Conservation (phyloP, 768 basidiomycete genomes). For the Rhizopogon roseolus region DNA sequence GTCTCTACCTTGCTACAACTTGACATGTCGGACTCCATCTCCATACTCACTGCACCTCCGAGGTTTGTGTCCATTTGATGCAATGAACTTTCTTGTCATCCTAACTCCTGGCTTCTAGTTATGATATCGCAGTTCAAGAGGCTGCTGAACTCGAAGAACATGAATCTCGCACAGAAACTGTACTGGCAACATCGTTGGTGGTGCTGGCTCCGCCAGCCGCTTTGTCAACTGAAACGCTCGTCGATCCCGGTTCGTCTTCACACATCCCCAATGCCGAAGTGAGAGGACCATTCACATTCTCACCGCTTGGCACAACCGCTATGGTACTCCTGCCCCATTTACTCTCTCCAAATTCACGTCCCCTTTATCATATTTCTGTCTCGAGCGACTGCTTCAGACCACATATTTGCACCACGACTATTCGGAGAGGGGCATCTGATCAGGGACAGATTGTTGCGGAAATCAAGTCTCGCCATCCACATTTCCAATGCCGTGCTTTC, state of each 20-base stretch:
- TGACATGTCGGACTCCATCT: background rate
- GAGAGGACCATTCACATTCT: slow-evolving; percentile 5
- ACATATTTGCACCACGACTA: background rate
- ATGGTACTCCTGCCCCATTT: slow-evolving; percentile 8
- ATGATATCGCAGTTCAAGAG: background rate
- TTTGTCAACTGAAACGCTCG: background rate
- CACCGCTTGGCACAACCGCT: slow-evolving; percentile 4
- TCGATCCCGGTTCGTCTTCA: background rate
- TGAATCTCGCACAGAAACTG: background rate
- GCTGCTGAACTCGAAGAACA: background rate
- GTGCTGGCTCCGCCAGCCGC: too few species aligned
- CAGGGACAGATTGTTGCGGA: background rate
- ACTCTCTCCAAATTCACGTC: background rate
- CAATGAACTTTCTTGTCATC: background rate
- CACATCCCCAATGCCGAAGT: background rate
- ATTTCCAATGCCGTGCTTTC: background rate
- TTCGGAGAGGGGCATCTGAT: background rate
- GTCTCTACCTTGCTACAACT: background rate
- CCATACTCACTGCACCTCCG: background rate
- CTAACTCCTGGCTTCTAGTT: background rate
- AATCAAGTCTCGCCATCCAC: background rate
- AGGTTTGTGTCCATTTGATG: background rate
- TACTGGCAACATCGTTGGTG: too few species aligned
- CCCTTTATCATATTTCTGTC: slow-evolving; percentile 8
- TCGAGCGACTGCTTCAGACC: background rate